Evolutionary conservation across 331 rosid species (phyloP), one percentile per base, ranked within the genome.

Genomic region (Pyrus hybrid): DNA sequence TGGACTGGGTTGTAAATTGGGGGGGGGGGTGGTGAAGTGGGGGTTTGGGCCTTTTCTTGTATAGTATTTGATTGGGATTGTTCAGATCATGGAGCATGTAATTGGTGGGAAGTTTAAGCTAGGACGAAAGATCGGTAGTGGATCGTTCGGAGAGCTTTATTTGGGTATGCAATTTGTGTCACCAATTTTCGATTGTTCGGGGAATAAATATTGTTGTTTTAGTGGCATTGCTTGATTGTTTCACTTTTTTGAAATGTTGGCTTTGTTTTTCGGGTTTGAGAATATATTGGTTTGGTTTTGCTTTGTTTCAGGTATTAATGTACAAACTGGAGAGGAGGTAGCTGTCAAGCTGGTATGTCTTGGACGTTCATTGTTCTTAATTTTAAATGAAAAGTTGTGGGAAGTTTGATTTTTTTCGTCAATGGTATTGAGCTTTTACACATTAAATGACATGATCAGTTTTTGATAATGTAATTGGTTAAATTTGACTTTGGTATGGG

Each of bases 41-140:
- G 76, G 80, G 54, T 85, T 75, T 25, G 28, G 30, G 68, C n/a
- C 47, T 80, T 41, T 41, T 41, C 17, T 72, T 75, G 66, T 77
- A 64, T 45, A 56, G 30, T 57, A 68, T 67, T 84, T 78, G 65
- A 47, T 84, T 83, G 80, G 72, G 79, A 74, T 3, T 41, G 76
- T 82, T 81, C 73, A 81, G 85, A 88, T 81, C 86, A 93, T 93
- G 98, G 97, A 93, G 70, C 96, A 83, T 76, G 91, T 91, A 71
- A 87, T 93, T 76, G 96, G 97, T 41, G 97, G 94, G 57, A 93
- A 93, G 81, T 93, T 91, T 84, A 93, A 93, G 94, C 90, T 93
- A 37, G 97, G 97, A 47, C 77, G 97, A 85, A 93, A 91, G 89
- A 93, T 93, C 80, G 98, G 98, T 12, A 86, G 97, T 70, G 98